A percentile compares a stretch with the other conserved stretches of the same genome.
Conservation (phyloP, 306 rosid genomes). For the Sphenostylis stenocarpa region DNA sequence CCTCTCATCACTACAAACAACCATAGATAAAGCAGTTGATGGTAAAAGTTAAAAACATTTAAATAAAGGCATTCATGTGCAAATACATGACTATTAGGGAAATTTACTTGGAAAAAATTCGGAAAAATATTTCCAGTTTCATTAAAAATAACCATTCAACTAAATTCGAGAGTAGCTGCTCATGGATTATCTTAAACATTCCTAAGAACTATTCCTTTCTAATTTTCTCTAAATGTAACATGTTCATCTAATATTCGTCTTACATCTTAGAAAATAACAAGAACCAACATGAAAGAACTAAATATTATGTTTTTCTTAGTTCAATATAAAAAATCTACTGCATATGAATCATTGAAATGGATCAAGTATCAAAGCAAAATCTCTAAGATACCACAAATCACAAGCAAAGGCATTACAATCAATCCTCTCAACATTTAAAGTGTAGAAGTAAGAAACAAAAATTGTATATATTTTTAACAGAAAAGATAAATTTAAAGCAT, state of each 20-base stretch:
- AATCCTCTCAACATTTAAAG: conserved; percentile 8
- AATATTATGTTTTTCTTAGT: not conserved
- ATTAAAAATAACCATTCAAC: not conserved
- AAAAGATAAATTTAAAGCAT: conserved; percentile 29
- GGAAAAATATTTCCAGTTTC: not conserved
- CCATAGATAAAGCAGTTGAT: conserved; percentile 19
- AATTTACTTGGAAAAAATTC: not conserved
- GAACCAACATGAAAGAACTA: not conserved
- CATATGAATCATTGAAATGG: not conserved
- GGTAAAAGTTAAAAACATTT: conserved; percentile 19
- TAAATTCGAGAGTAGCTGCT: not conserved
- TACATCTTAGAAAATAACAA: not conserved
- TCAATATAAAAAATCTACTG: not conserved
- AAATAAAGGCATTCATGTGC: not conserved
- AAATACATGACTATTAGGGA: not conserved
- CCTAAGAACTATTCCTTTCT: not conserved
- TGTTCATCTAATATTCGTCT: not conserved
- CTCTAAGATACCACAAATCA: not conserved
- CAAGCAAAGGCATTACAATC: conserved; percentile 16
- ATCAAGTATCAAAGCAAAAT: conserved; percentile 3
- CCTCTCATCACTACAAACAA: conserved; percentile 61
- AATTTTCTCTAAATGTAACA: not conserved
- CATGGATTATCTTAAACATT: not conserved
- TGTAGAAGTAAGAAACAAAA: conserved; percentile 12
- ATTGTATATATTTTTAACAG: not conserved